Percentiles rank a stretch among this genome's conserved stretches.
Evolutionary conservation across 768 basidiomycete species (phyloP).

Genomic region (Mrakia gelida): DNA sequence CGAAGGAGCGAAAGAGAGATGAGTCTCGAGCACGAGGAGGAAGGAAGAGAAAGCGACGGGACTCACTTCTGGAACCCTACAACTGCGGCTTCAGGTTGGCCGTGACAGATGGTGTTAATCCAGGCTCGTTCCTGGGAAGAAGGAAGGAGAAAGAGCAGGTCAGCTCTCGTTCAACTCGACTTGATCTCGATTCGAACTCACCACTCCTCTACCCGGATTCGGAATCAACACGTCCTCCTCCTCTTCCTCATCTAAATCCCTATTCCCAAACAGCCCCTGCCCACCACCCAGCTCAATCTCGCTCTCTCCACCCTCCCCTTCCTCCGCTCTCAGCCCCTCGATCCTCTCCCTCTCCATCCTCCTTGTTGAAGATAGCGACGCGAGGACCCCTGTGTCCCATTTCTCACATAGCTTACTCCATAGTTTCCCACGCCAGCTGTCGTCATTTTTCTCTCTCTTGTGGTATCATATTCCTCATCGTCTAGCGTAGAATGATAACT

Average conservation of each 20-base stretch:
- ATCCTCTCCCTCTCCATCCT: conserved; percentile 36
- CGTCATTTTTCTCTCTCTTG: no score
- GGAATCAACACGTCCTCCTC: conserved; percentile 22
- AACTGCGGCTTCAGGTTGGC: conserved; percentile 39
- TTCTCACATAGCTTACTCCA: no score
- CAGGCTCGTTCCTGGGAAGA: neutral
- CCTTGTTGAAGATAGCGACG: no score
- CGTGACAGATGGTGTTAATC: neutral
- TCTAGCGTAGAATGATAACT: no score
- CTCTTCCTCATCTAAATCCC: neutral
- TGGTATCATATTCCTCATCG: no score
- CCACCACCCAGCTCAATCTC: conserved; percentile 77
- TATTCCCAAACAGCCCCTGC: conserved; percentile 53
- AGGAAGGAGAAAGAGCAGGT: no score
- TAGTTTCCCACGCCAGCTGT: no score
- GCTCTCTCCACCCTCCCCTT: conserved; percentile 49
- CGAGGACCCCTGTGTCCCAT: no score
- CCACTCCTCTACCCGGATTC: conserved; percentile 15
- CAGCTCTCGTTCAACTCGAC: no score
- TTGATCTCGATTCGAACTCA: conserved; percentile 5
- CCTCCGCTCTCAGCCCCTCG: conserved; percentile 48
- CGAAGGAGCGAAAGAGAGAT: neutral
- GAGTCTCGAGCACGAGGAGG: no score
- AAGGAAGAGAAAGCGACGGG: no score
- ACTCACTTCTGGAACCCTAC: conserved; percentile 71